Conservation (phyloP, 2,329 filamentous ascomycete species). For the Dothistroma pini region DNA sequence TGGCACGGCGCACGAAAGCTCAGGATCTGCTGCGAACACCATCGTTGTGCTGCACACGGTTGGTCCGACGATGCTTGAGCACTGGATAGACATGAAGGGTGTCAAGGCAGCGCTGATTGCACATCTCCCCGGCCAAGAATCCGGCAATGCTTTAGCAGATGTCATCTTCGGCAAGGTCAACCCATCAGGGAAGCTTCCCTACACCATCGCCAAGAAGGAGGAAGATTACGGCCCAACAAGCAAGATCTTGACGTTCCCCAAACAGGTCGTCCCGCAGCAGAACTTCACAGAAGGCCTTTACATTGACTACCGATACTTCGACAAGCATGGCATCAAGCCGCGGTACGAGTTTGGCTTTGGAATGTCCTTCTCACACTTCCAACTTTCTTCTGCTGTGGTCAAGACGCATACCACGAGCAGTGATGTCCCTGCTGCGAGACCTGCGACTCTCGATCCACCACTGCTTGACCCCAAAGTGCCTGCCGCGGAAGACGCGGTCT, state of each 20-base stretch:
- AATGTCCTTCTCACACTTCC: slow-evolving; percentile 74
- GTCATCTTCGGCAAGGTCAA: slow-evolving; percentile 75
- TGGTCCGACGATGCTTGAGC: slow-evolving; percentile 74
- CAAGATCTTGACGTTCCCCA: slow-evolving; percentile 65
- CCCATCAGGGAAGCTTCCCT: slow-evolving; percentile 78
- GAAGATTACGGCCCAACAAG: slow-evolving; percentile 73
- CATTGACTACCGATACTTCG: slow-evolving; percentile 87
- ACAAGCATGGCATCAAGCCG: slow-evolving; percentile 68
- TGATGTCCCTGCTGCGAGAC: slow-evolving; percentile 37
- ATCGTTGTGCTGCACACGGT: slow-evolving; percentile 87
- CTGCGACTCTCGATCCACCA: slow-evolving; percentile 47
- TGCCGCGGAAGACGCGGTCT: slow-evolving; percentile 54
- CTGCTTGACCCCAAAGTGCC: slow-evolving; percentile 55
- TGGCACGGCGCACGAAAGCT: slow-evolving; percentile 50
- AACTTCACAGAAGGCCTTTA: slow-evolving; percentile 80
- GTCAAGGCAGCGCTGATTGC: slow-evolving; percentile 78
- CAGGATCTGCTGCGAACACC: slow-evolving; percentile 51
- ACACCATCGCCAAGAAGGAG: slow-evolving; percentile 73
- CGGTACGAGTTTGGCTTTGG: slow-evolving; percentile 86
- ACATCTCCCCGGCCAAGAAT: slow-evolving; percentile 85
- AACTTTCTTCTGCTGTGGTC: slow-evolving; percentile 55
- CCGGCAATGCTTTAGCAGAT: slow-evolving; percentile 74
- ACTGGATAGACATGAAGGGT: slow-evolving; percentile 72
- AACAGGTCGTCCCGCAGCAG: slow-evolving; percentile 71
- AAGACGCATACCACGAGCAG: slow-evolving; percentile 27